phyloP scores from a whole-genome alignment of 192 early-diverging fungal genomes.

The Rhizoclosmatium sp. region DNA sequence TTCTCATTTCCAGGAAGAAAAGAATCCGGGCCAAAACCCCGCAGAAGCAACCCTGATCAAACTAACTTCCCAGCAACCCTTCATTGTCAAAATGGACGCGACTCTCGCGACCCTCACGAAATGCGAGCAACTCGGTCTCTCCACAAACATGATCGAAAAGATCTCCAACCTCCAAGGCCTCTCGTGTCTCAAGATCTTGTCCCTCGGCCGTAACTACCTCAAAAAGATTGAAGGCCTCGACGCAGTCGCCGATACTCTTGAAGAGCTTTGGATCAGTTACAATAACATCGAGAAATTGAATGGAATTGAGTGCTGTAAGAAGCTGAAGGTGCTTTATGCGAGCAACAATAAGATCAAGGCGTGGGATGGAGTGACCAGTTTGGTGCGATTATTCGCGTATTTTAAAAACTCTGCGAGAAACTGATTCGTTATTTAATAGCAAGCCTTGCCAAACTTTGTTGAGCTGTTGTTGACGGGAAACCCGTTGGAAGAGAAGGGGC shows the following conservation, averaged over 20 bases:
- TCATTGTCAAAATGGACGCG: conserved; percentile 61
- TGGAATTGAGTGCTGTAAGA: conserved; percentile 62
- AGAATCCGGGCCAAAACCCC: conserved; percentile 35
- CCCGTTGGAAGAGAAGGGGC: conserved; percentile 64
- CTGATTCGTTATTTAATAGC: conserved; percentile 9
- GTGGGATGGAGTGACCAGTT: conserved; percentile 49
- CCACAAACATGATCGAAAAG: conserved; percentile 61
- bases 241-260: conserved; percentile 58
- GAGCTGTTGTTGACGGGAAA: conserved; percentile 61
- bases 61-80: conserved; percentile 53
- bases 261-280: conserved; percentile 64
- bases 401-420: not conserved
- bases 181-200: conserved; percentile 48
- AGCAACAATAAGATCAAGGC: conserved; percentile 65
- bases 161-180: conserved; percentile 54
- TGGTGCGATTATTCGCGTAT: conserved; percentile 26
- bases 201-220: conserved; percentile 57
- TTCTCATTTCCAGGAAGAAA: conserved; percentile 47
- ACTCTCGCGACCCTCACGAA: conserved; percentile 49
- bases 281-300: conserved; percentile 59
- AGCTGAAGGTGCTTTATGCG: conserved; percentile 61
- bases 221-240: conserved; percentile 66
- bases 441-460: conserved; percentile 52
- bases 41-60: conserved; percentile 57
- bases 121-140: conserved; percentile 56